Evolutionary conservation across 768 basidiomycete species (phyloP).

Genomic region (Tricholoma terreum): DNA sequence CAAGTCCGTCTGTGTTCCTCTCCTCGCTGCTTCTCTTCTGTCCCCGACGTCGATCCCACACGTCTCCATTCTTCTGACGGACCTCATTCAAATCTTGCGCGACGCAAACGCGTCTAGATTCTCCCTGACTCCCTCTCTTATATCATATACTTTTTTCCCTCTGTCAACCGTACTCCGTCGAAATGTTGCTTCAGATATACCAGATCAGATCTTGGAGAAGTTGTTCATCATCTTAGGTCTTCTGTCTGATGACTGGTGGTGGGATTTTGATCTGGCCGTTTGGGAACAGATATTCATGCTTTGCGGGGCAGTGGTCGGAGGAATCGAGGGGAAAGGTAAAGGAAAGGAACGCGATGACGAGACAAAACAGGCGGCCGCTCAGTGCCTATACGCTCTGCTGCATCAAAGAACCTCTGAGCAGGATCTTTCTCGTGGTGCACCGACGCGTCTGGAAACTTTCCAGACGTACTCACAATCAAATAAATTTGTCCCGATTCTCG

Average conservation of each 20-base stretch:
- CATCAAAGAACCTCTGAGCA: constrained; percentile 46
- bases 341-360: constrained; percentile 74
- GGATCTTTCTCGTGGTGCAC: constrained; percentile 22
- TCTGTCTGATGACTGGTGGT: constrained; percentile 81
- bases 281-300: constrained; percentile 90
- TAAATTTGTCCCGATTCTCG: constrained; percentile 72
- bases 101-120: constrained; percentile 35
- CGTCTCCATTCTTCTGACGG: constrained; percentile 50
- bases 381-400: constrained; percentile 63
- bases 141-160: constrained; percentile 87
- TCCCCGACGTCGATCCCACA: constrained; percentile 49
- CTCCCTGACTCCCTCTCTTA: constrained; percentile 52
- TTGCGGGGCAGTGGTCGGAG: constrained; percentile 60
- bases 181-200: constrained; percentile 64
- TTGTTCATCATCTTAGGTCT: constrained; percentile 55
- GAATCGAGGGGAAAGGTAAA: constrained; percentile 66
- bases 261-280: constrained; percentile 63
- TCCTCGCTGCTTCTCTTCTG: constrained; percentile 69
- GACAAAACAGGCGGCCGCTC: constrained; percentile 70
- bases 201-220: constrained; percentile 77
- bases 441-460: constrained; percentile 33
- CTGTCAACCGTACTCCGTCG: constrained; percentile 80
- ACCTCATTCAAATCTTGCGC: constrained; percentile 48
- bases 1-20: constrained; percentile 77
- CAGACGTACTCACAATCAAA: constrained; percentile 41